Evolutionary conservation across 2,329 filamentous ascomycete species (phyloP).

Genomic region (Tothia fuscella): DNA sequence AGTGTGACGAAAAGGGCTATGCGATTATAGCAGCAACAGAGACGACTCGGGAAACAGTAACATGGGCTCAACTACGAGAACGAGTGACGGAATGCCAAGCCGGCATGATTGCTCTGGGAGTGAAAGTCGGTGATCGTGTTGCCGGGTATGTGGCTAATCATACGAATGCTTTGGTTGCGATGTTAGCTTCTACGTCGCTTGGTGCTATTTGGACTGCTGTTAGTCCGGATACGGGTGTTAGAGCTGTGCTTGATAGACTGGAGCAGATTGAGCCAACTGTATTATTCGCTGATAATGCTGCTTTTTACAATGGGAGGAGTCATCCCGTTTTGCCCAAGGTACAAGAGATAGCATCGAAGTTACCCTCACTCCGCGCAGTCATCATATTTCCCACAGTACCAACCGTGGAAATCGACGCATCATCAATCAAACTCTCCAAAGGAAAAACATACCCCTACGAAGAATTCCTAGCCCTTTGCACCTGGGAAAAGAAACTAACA

Average conservation of each 20-base stretch:
- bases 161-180: conserved; percentile 72
- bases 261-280: conserved; percentile 73
- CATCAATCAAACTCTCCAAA: conserved; percentile 27
- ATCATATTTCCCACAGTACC: conserved; percentile 60
- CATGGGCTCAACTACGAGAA: conserved; percentile 72
- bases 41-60: conserved; percentile 49
- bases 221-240: conserved; percentile 83
- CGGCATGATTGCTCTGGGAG: conserved; percentile 53
- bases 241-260: conserved; percentile 78
- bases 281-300: conserved; percentile 78
- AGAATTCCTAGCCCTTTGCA: conserved; percentile 25
- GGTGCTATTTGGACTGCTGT: conserved; percentile 91
- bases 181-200: conserved; percentile 70
- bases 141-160: conserved; percentile 81
- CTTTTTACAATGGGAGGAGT: conserved; percentile 80
- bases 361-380: conserved; percentile 57
- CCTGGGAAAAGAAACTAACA: conserved; percentile 17
- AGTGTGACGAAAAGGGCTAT: conserved; percentile 44
- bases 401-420: conserved; percentile 27
- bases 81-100: conserved; percentile 62
- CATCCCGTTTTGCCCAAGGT: conserved; percentile 75
- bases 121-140: conserved; percentile 50
- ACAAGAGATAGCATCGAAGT: conserved; percentile 55
- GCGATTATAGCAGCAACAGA: conserved; percentile 80
- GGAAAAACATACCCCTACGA: conserved; percentile 26